Evolutionary conservation across 2,329 filamentous ascomycete genomes (phyloP).

Genomic region (Diaporthe sp.): DNA sequence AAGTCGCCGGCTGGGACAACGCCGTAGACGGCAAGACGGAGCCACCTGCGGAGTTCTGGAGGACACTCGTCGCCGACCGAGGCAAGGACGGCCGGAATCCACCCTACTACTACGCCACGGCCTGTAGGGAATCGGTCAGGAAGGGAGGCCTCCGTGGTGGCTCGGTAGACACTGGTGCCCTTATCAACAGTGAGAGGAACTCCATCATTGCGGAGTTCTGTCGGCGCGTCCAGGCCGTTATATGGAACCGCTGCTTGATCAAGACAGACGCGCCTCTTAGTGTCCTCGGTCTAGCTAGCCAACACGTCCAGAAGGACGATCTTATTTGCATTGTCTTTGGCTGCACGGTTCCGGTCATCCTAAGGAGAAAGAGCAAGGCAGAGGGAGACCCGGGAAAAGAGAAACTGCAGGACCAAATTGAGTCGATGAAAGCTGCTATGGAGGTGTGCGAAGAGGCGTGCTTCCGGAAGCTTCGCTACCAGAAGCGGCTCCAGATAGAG

Average conservation of each 20-base stretch:
- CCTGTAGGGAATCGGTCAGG: constrained; percentile 45
- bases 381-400: constrained; percentile 1
- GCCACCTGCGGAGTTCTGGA: constrained; percentile 47
- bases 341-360: constrained; percentile 45
- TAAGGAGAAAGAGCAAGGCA: constrained; percentile 15
- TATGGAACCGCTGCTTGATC: constrained; percentile 46
- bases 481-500: not conserved
- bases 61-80: constrained; percentile 46
- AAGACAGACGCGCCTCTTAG: constrained; percentile 38
- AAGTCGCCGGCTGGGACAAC: constrained; percentile 38
- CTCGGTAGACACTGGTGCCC: constrained; percentile 42
- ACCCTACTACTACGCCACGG: constrained; percentile 46
- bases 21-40: constrained; percentile 17
- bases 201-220: constrained; percentile 48
- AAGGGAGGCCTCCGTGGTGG: constrained; percentile 45
- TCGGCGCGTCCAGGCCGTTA: constrained; percentile 46
- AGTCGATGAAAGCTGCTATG: not conserved
- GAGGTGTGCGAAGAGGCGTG: constrained; percentile 10
- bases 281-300: constrained; percentile 38
- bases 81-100: constrained; percentile 45
- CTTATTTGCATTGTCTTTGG: constrained; percentile 45
- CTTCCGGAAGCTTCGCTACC: not conserved
- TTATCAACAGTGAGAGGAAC: constrained; percentile 47
- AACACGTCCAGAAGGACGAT: constrained; percentile 41
- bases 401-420: not conserved